Percentiles rank a stretch among this genome's conserved stretches.
phyloP scores from a whole-genome alignment of 495 filamentous ascomycete genomes.

The Aspergillus bridgeri region DNA sequence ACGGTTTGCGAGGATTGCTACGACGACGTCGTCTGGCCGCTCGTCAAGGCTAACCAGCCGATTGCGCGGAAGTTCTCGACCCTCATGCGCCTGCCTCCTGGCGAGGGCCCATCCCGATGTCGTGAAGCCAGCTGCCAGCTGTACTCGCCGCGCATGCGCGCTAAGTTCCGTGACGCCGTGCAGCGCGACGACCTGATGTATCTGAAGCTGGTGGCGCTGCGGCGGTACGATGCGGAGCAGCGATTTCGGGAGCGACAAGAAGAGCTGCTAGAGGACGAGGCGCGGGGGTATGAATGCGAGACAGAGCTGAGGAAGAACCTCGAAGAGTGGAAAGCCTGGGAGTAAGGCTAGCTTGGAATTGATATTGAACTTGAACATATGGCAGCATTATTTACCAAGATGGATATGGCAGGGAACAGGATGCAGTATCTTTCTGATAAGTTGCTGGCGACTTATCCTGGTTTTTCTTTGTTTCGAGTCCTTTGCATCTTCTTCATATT shows the following conservation, averaged over 20 bases:
- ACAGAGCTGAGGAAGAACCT: constrained; percentile 45
- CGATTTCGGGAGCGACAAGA: constrained; percentile 45
- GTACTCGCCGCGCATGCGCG: constrained; percentile 71
- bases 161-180: constrained; percentile 58
- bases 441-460: constrained; percentile 4
- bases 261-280: constrained; percentile 39
- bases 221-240: constrained; percentile 42
- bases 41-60: constrained; percentile 44
- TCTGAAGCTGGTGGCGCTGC: constrained; percentile 37
- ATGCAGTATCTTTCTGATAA: not conserved
- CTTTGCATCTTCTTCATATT: not conserved
- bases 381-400: too few species aligned
- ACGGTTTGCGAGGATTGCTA: constrained; percentile 73
- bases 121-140: constrained; percentile 64
- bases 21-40: constrained; percentile 63
- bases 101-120: constrained; percentile 41
- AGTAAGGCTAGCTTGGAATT: constrained; percentile 22
- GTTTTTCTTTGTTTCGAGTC: constrained; percentile 3
- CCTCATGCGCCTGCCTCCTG: constrained; percentile 41
- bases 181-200: constrained; percentile 53
- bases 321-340: constrained; percentile 55
- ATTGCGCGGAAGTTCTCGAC: constrained; percentile 57
- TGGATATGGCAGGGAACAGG: not conserved
- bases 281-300: constrained; percentile 44
- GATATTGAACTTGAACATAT: not conserved